phyloP scores from a whole-genome alignment of 2,329 filamentous ascomycete genomes.

The Tolypocladium cylindrosporum region DNA sequence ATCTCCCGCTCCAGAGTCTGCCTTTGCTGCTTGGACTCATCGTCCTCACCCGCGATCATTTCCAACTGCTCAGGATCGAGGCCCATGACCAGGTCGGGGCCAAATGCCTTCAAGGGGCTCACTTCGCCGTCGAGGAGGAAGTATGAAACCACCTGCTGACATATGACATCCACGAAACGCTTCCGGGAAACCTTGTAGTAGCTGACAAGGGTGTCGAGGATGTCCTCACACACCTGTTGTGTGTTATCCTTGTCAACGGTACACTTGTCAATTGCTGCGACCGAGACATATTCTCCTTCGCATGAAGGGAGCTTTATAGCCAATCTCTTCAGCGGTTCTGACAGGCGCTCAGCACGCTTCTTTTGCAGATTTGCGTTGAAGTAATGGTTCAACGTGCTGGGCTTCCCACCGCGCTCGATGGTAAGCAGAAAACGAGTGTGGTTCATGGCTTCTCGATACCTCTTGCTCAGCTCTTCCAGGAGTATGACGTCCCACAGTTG shows the following conservation, averaged over 20 bases:
- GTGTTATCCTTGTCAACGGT: slow-evolving; percentile 14
- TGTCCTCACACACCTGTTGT: slow-evolving; percentile 32
- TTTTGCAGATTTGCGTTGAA: slow-evolving; percentile 33
- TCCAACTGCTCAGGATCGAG: slow-evolving; percentile 39
- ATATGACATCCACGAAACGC: slow-evolving; percentile 54
- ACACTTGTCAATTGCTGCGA: neutral
- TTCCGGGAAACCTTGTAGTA: slow-evolving; percentile 54
- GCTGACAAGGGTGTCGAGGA: slow-evolving; percentile 48
- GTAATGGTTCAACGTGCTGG: slow-evolving; percentile 41
- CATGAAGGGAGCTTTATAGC: neutral
- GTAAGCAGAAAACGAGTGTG: slow-evolving; percentile 41
- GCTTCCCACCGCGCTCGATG: slow-evolving; percentile 35
- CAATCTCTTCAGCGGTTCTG: neutral
- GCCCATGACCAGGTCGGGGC: slow-evolving; percentile 35
- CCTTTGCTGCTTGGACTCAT: slow-evolving; percentile 26
- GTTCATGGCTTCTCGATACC: slow-evolving; percentile 37
- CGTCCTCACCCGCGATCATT: slow-evolving; percentile 49
- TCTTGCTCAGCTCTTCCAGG: slow-evolving; percentile 29
- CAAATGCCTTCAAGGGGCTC: slow-evolving; percentile 44
- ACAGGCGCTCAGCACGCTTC: slow-evolving; percentile 7
- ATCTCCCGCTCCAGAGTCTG: slow-evolving; percentile 34
- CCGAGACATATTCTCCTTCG: no score
- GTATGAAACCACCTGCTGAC: slow-evolving; percentile 45
- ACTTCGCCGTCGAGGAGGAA: slow-evolving; percentile 37
- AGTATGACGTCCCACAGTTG: slow-evolving; percentile 34